Conservation (phyloP, 1,284 basidiomycete genomes). For the Lentinus polychrous region DNA sequence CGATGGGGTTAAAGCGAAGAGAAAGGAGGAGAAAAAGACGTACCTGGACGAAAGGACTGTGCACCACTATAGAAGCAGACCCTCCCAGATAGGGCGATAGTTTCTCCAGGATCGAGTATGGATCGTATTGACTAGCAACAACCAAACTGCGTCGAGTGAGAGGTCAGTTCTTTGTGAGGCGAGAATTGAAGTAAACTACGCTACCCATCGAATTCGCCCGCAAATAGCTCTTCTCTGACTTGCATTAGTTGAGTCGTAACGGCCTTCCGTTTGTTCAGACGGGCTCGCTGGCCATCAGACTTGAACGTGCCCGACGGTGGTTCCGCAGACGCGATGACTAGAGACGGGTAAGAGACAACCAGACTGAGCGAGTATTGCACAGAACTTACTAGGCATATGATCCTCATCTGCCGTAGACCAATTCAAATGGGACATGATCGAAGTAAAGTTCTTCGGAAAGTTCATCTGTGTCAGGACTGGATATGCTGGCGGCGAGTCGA, state of each 20-base stretch:
- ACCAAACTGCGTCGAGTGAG: slow-evolving; percentile 55
- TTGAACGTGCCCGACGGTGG: slow-evolving; percentile 42
- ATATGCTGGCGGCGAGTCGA: slow-evolving; percentile 90
- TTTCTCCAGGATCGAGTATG: slow-evolving; percentile 73
- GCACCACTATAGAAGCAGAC: slow-evolving; percentile 81
- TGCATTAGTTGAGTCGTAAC: slow-evolving; percentile 51
- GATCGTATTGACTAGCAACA: slow-evolving; percentile 82
- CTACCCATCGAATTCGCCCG: slow-evolving; percentile 85
- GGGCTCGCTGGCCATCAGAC: slow-evolving; percentile 64
- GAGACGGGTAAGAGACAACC: not conserved
- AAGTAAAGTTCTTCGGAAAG: slow-evolving; percentile 55
- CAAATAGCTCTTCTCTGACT: slow-evolving; percentile 77
- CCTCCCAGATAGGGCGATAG: slow-evolving; percentile 77
- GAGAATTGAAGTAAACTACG: slow-evolving; percentile 6
- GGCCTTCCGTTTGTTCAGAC: slow-evolving; percentile 67
- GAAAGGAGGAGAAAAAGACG: slow-evolving; percentile 9
- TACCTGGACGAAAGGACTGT: slow-evolving; percentile 79
- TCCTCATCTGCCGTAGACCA: slow-evolving; percentile 88
- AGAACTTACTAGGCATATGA: slow-evolving; percentile 54
- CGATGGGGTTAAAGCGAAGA: not conserved
- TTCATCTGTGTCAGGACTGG: slow-evolving; percentile 86
- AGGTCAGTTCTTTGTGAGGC: not conserved
- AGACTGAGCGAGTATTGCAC: not conserved
- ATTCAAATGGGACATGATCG: slow-evolving; percentile 69
- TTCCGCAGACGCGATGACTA: slow-evolving; percentile 55